Evolutionary conservation across 352 stramenopile genomes (phyloP).

Genomic region (Phytophthora pisi): DNA sequence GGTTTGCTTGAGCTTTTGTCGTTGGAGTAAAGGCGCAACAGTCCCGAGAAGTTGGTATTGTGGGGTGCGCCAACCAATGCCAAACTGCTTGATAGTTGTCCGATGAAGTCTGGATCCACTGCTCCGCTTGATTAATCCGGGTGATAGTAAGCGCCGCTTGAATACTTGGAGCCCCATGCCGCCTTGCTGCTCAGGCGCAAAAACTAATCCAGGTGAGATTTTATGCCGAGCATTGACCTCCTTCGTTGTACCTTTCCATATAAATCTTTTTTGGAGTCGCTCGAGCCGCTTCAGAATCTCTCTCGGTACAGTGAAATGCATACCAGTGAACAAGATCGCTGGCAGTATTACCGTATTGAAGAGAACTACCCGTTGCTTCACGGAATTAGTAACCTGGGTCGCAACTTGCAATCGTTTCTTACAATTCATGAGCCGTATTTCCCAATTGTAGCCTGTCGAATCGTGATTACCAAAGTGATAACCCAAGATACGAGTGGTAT

Average conservation of each 20-base stretch:
- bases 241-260: conserved; percentile 8
- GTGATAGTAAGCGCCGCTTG: background rate
- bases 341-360: conserved; percentile 11
- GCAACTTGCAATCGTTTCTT: conserved; percentile 1
- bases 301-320: background rate
- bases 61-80: too few relatives aligned
- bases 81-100: too few relatives aligned
- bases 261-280: conserved; percentile 13
- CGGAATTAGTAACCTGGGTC: conserved; percentile 1
- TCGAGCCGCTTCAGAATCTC: background rate
- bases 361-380: conserved; percentile 1
- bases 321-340: conserved; percentile 9
- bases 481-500: background rate
- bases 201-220: background rate
- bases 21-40: too few relatives aligned
- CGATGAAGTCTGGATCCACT: too few relatives aligned
- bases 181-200: too few relatives aligned
- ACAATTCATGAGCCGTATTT: background rate
- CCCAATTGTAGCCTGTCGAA: conserved; percentile 1
- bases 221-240: background rate
- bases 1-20: too few relatives aligned
- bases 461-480: conserved; percentile 4
- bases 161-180: too few relatives aligned
- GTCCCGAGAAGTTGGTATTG: too few relatives aligned
- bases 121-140: too few relatives aligned